Evolutionary conservation across 2,329 filamentous ascomycete species (phyloP).

Genomic region (Thyridium curvatum): DNA sequence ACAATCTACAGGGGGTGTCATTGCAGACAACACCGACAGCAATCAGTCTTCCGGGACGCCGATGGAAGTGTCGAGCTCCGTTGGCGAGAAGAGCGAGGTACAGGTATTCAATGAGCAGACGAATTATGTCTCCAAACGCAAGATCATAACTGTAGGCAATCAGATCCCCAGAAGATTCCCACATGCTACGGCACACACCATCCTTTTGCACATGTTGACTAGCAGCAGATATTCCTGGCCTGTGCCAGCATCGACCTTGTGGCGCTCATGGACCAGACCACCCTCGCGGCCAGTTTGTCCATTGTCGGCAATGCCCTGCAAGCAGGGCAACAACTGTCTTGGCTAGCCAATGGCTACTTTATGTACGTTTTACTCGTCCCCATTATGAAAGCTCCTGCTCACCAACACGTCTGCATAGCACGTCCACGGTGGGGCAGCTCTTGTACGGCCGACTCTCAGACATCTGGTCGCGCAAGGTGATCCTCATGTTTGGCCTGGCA

Average conservation of each 20-base stretch:
- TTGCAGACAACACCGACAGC: no score
- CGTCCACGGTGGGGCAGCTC: conserved; percentile 39
- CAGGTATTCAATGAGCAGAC: conserved; percentile 48
- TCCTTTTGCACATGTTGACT: conserved; percentile 5
- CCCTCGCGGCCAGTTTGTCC: conserved; percentile 45
- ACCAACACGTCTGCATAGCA: conserved; percentile 16
- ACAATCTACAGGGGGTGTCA: no score
- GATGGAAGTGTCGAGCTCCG: no score
- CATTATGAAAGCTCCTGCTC: neutral
- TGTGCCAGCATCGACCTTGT: conserved; percentile 49
- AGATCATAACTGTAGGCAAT: conserved; percentile 40
- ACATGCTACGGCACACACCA: no score
- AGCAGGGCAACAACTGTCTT: conserved; percentile 42
- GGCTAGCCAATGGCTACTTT: conserved; percentile 51
- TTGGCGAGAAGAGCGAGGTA: conserved; percentile 10
- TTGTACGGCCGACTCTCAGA: conserved; percentile 38
- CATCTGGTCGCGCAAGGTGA: conserved; percentile 38
- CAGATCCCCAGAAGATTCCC: neutral
- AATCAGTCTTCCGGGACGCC: no score
- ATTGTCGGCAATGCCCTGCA: conserved; percentile 45
- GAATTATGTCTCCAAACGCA: conserved; percentile 44
- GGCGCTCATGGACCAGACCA: conserved; percentile 53
- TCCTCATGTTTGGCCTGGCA: conserved; percentile 28
- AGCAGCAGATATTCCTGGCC: conserved; percentile 46
- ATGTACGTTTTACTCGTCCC: conserved; percentile 30